Base-by-base conservation (phyloP, 192 early-diverging fungal genomes). In the Diversispora eburnea region DNA sequence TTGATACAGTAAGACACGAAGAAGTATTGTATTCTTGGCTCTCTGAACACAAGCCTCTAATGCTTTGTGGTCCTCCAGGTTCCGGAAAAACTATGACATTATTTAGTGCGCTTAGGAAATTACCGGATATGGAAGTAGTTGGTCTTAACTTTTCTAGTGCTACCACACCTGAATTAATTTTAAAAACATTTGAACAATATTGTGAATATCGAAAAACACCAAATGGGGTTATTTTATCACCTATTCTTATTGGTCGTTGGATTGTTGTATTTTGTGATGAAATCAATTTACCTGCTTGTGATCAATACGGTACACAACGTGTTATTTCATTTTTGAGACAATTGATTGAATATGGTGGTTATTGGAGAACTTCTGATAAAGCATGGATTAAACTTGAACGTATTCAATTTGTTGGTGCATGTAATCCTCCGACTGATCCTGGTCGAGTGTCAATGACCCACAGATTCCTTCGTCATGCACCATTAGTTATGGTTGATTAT, bases 11-110 rank as follows among this genome's bases (percentile, higher is more conserved):
- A 45, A 90, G 97, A 13, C 97, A 98, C 77, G 98, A 99, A 83
- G 93, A 93, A 71, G 89, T 98, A 9, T 81, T 99, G 20, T 93
- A 94, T 77, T 94, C 94, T 5, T 98, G 94, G 94, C 83, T 99
- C 58, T 90, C 94, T 0, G 97, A 97, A 77, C 97, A 94, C 78
- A 93, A 91, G 74, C 96, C 98, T 8, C 77, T 99, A 45, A 85
- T 99, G 47, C 85, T 99, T 42, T 99, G 98, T 79, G 98, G 98
- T 58, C 97, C 98, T 71, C 98, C 98, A 7, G 98, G 98, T 42
- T 96, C 94, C 33, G 97, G 97, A 77, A 99, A 99, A 85, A 99
- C 96, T 47, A 99, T 99, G 98, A 98, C 98, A 4, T 79, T 99
- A 47, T 93, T 99, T 79, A 90, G 94, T 67, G 95, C 96, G 2